Evolutionary conservation across 2,329 filamentous ascomycete species (phyloP), one percentile per base, ranked within the genome.

Genomic region (Metarhizium brunneum): DNA sequence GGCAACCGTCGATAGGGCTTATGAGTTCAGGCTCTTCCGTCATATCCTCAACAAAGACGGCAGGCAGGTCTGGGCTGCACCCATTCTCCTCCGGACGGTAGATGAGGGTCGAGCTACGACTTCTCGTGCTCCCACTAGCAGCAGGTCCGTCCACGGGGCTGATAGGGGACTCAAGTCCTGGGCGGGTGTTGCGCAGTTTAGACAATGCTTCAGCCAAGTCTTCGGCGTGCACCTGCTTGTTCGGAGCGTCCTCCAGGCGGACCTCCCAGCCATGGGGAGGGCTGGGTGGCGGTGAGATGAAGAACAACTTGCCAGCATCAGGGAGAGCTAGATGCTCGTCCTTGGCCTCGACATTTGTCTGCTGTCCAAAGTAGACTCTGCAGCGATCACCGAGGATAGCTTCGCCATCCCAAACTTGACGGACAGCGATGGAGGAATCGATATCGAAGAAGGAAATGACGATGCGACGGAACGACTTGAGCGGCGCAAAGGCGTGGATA

Each of bases 401-500:
- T 71, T 91, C 86, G 63, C 86, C 85, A 65, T 94, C 88, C 71
- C 90, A 88, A 55, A 86, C 77, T 61, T 83, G 76, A 60, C 87
- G 85, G 55, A 92, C 86, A 55, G 77, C 76, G 63, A 89, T 83
- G 56, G 89, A 88, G 54, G 86, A 81, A 54, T 85, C 80, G 64
- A 81, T 77, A 58, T 84, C 82, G 71, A 80, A 85, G 76, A 94
- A 92, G 62, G 87, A 90, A 58, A 88, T 83, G 63, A 92, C 79
- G 65, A 94, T 90, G 68, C 89, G 86, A 60, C 86, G 83, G 78
- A 94, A 90, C 6, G 87, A 91, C 69, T 89, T 90, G 59, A 94
- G 81, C 0, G 89, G 89, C 11, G 87, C 83, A 79, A 88, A 94
- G 57, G 86, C 84, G 72, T 90, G 85, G 60, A 92, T 83, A 52